Evolutionary conservation across 148 eudicot species (phyloP), one percentile per base, ranked within the genome.

Genomic region (Spergularia marina): DNA sequence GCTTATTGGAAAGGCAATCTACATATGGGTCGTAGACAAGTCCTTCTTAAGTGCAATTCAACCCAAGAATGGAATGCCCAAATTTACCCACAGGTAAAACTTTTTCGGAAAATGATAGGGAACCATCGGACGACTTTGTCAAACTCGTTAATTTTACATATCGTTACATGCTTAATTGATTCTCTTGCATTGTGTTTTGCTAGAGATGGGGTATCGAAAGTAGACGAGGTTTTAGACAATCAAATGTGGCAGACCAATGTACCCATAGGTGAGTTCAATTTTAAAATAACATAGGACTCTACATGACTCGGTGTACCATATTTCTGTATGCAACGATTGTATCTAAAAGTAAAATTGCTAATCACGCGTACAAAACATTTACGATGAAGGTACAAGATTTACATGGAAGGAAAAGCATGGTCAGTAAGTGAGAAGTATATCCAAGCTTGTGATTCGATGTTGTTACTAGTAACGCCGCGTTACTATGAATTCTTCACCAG

Each of bases 371-470:
- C 36, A 30, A 2, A 30, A 53, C 8, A 59, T 36, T 20, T 60
- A 14, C 14, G 16, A 44, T 74, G 64, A 49, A 88, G 91, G 77
- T 88, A 84, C 76, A 30, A 30, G 36, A 30, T 30, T 30, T 30
- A 30, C 36, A 30, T 30, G 36, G 36, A 30, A 30, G 36, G 36
- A 88, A 62, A 13, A 58, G 81, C 81, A 65, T 86, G 89, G 91
- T 88, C 91, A 11, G 86, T 82, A 12, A 86, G 91, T 58, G 83
- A 86, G 76, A 88, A 88, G 57, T 88, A 86, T 59, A 79, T 86
- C 53, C 80, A 86, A 77, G 89, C 89, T 3, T 88, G 89, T 53
- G 89, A 88, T 59, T 88, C 91, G 3, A 82, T 88, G 91, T 83
- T 84, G 62, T 79, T 88, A 62, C 20, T 84, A 5, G 73, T 88